phyloP scores from a whole-genome alignment of 805 yeast genomes.

The Metschnikowia amazonensis region DNA sequence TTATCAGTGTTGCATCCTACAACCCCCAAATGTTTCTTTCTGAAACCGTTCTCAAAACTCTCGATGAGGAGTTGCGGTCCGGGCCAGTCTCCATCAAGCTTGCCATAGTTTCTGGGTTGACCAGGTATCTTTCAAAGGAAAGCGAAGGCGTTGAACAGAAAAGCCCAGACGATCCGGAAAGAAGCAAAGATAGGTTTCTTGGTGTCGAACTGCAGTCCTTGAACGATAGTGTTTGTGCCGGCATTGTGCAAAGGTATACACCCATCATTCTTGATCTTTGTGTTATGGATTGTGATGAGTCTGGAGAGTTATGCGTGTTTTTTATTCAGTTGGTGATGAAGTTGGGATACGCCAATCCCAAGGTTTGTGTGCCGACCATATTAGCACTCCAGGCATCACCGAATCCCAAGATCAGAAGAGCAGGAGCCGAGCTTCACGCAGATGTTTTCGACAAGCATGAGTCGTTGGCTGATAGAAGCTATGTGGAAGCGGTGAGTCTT shows the following conservation, averaged over 20 bases:
- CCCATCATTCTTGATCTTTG: slow-evolving; percentile 47
- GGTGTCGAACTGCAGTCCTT: slow-evolving; percentile 47
- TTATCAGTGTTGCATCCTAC: slow-evolving; percentile 55
- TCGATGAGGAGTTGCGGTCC: slow-evolving; percentile 47
- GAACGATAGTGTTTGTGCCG: slow-evolving; percentile 62
- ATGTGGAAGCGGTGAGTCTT: slow-evolving; percentile 56
- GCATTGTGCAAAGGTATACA: slow-evolving; percentile 63
- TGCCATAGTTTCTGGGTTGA: slow-evolving; percentile 53
- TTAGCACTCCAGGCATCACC: slow-evolving; percentile 64
- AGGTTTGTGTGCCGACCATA: slow-evolving; percentile 61
- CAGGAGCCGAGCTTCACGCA: slow-evolving; percentile 52
- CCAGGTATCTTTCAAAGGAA: slow-evolving; percentile 55
- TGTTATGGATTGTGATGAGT: slow-evolving; percentile 40
- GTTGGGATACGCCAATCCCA: slow-evolving; percentile 74
- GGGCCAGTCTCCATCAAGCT: slow-evolving; percentile 41
- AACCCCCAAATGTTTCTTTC: slow-evolving; percentile 67
- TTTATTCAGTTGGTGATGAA: slow-evolving; percentile 54
- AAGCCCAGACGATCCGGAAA: slow-evolving; percentile 38
- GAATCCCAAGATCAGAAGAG: slow-evolving; percentile 36
- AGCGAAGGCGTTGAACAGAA: slow-evolving; percentile 47
- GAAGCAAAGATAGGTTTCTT: slow-evolving; percentile 39
- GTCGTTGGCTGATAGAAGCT: slow-evolving; percentile 62
- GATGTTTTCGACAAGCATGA: slow-evolving; percentile 64
- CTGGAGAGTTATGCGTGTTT: slow-evolving; percentile 49
- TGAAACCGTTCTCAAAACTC: slow-evolving; percentile 46